Conservation (phyloP, 768 basidiomycete genomes). For the Krasilnikovozyma curviuscula region DNA sequence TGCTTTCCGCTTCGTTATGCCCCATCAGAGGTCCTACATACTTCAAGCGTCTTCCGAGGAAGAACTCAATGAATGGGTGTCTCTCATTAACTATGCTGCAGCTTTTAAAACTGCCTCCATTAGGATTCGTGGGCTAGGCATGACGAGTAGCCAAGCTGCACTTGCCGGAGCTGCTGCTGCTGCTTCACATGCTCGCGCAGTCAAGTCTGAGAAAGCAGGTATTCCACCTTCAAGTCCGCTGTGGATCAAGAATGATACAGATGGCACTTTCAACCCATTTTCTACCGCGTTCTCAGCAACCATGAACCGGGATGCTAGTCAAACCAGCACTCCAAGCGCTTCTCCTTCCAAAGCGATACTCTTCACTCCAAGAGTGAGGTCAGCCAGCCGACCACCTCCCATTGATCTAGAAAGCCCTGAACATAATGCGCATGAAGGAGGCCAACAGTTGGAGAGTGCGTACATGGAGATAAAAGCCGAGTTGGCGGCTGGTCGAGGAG, state of each 20-base stretch:
- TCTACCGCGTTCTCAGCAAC: background rate
- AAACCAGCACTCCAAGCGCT: background rate
- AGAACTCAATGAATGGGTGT: slow-evolving; percentile 78
- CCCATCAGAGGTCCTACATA: slow-evolving; percentile 61
- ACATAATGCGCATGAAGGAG: slow-evolving; percentile 15
- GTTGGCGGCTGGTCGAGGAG: slow-evolving; percentile 37
- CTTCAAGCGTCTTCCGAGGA: slow-evolving; percentile 48
- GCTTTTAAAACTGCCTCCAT: slow-evolving; percentile 72
- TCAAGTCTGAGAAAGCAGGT: slow-evolving; percentile 8
- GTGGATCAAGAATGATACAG: no score
- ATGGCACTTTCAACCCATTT: background rate
- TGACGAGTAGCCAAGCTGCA: slow-evolving; percentile 50
- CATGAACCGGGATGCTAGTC: background rate
- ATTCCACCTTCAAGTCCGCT: no score
- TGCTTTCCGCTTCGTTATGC: slow-evolving; percentile 57
- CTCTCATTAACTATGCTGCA: slow-evolving; percentile 80
- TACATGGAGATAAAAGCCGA: slow-evolving; percentile 76
- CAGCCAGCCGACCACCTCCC: slow-evolving; percentile 1
- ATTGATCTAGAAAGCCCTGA: slow-evolving; percentile 17
- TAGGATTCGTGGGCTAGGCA: slow-evolving; percentile 52
- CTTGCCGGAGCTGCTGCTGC: slow-evolving; percentile 72
- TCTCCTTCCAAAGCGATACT: background rate
- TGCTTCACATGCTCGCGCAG: slow-evolving; percentile 48
- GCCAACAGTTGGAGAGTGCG: slow-evolving; percentile 36
- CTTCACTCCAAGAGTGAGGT: slow-evolving; percentile 6